Evolutionary conservation across 352 stramenopile species (phyloP).

Genomic region (Pythium angustatum): DNA sequence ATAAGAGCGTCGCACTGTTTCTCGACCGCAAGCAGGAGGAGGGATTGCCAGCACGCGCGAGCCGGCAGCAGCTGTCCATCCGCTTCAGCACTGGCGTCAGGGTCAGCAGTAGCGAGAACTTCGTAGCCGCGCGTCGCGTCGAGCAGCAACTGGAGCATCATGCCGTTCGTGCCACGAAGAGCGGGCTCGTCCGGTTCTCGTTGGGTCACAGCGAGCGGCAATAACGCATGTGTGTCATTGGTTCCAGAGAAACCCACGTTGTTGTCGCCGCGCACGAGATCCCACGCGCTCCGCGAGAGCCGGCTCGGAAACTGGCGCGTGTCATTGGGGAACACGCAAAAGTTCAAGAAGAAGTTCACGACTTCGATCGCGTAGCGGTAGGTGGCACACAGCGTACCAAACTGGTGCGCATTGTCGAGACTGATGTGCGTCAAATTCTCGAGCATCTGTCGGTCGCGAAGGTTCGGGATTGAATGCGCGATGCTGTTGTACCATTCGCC

Average conservation of each 20-base stretch:
- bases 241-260: constrained; percentile 89
- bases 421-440: constrained; percentile 68
- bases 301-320: constrained; percentile 74
- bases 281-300: constrained; percentile 75
- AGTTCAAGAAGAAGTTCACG: constrained; percentile 88
- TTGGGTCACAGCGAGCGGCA: constrained; percentile 70
- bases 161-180: constrained; percentile 75
- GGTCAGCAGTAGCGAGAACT: constrained; percentile 17
- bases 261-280: constrained; percentile 60
- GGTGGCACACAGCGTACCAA: constrained; percentile 45
- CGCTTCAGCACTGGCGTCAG: not conserved
- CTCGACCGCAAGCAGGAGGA: constrained; percentile 45
- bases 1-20: constrained; percentile 69
- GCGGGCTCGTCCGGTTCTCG: constrained; percentile 48
- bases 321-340: constrained; percentile 76
- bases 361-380: constrained; percentile 64
- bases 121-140: constrained; percentile 40
- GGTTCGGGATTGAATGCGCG: constrained; percentile 14
- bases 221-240: constrained; percentile 83
- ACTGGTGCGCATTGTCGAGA: constrained; percentile 62
- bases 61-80: not conserved
- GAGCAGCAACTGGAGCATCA: constrained; percentile 80
- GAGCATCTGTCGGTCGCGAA: constrained; percentile 36
- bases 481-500: constrained; percentile 63
- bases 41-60: constrained; percentile 37